Evolutionary conservation across 768 basidiomycete species (phyloP).

Genomic region (Tylopilus subfusipes): DNA sequence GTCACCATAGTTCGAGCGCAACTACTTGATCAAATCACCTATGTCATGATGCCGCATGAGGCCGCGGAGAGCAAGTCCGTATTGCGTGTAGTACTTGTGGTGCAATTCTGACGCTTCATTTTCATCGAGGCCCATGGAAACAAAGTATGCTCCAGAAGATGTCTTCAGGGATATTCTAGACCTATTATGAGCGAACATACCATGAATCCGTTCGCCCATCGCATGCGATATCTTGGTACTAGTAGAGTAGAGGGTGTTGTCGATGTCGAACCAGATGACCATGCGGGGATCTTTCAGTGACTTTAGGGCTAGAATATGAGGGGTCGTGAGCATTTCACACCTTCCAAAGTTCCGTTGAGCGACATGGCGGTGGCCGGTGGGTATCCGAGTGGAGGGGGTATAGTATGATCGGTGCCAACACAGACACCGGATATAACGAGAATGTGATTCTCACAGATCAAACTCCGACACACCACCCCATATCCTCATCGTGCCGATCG

Average conservation of each 20-base stretch:
- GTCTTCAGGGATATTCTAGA: neutral
- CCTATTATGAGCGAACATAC: constrained; percentile 34
- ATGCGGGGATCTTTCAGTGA: constrained; percentile 46
- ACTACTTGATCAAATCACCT: constrained; percentile 39
- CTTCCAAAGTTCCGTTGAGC: constrained; percentile 22
- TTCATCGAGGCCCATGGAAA: constrained; percentile 61
- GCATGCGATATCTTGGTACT: constrained; percentile 69
- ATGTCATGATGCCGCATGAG: constrained; percentile 72
- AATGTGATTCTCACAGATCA: constrained; percentile 20
- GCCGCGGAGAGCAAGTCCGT: constrained; percentile 80
- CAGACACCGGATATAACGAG: constrained; percentile 13
- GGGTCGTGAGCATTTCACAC: constrained; percentile 7
- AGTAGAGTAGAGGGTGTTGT: constrained; percentile 84
- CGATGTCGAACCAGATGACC: constrained; percentile 81
- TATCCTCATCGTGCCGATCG: constrained; percentile 19
- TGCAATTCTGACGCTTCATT: constrained; percentile 70
- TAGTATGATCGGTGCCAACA: neutral
- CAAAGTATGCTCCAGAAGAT: constrained; percentile 61
- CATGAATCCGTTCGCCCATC: constrained; percentile 78
- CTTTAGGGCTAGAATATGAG: constrained; percentile 1
- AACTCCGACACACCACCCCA: constrained; percentile 24
- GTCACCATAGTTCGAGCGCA: neutral
- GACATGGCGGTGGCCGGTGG: constrained; percentile 26
- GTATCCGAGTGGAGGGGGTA: constrained; percentile 19
- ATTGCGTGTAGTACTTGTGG: constrained; percentile 69